These are phyloP conservation scores for Agaricus sinodeliciosus DNA, from an alignment of 768 basidiomycete species.

Conservation along the genomic window DNA sequence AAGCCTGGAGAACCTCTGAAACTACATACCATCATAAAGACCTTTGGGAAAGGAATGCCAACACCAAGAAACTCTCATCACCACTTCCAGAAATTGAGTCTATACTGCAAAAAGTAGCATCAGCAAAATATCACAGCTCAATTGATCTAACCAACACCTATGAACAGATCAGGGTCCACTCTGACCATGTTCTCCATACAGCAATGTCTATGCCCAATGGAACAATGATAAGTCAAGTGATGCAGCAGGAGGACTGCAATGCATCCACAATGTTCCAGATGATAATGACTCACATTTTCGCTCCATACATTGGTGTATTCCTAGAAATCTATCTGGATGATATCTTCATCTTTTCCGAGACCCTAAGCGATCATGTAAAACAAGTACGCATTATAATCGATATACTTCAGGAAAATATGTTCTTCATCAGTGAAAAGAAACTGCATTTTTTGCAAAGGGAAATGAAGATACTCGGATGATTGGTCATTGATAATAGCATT, in stretches of 20 bases:
- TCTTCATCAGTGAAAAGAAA: constrained; percentile 19
- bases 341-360: constrained; percentile 15
- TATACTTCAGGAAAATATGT: constrained; percentile 7
- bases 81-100: constrained; percentile 36
- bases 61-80: constrained; percentile 28
- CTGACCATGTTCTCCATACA: constrained; percentile 20
- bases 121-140: constrained; percentile 20
- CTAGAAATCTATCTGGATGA: constrained; percentile 14
- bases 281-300: constrained; percentile 20
- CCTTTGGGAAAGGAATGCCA: constrained; percentile 27
- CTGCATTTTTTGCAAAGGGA: constrained; percentile 11
- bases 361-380: constrained; percentile 23
- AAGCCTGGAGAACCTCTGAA: constrained; percentile 10
- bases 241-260: constrained; percentile 22
- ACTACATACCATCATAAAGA: constrained; percentile 29
- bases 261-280: constrained; percentile 28
- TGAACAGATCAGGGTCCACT: constrained; percentile 30
- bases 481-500: too few relatives aligned
- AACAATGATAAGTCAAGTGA: constrained; percentile 27
- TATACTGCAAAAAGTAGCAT: constrained; percentile 26
- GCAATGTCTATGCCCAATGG: constrained; percentile 26
- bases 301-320: constrained; percentile 3
- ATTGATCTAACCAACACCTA: constrained; percentile 35
- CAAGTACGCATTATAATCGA: constrained; percentile 19
- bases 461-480: constrained; percentile 31